A percentile compares a stretch with the other conserved stretches of the same genome.
Evolutionary conservation across 306 rosid species (phyloP).

Genomic region (Arachis stenosperma): DNA sequence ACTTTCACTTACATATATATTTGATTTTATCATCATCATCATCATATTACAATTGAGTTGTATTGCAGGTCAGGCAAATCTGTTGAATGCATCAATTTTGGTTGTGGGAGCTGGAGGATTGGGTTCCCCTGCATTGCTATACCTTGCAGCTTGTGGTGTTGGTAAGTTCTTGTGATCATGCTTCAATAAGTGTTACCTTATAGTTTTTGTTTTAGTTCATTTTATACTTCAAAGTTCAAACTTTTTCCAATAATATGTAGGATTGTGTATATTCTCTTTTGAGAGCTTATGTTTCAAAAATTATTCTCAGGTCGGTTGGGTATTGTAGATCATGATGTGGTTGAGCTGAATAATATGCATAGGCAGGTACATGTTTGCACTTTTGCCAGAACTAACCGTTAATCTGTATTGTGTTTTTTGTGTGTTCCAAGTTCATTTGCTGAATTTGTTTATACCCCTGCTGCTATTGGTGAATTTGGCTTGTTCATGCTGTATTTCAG

Average conservation of each 20-base stretch:
- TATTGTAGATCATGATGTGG: conserved; percentile 87
- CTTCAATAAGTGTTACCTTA: conserved; percentile 8
- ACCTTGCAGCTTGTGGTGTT: conserved; percentile 90
- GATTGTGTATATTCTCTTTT: background rate
- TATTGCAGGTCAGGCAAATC: conserved; percentile 76
- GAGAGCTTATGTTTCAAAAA: conserved; percentile 36
- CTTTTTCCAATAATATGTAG: too few relatives aligned
- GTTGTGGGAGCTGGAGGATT: conserved; percentile 98
- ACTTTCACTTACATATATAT: background rate
- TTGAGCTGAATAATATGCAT: conserved; percentile 96
- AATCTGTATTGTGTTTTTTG: conserved; percentile 13
- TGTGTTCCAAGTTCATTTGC: conserved; percentile 6
- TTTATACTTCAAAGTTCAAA: too few relatives aligned
- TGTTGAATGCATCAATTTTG: conserved; percentile 75
- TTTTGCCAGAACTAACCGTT: background rate
- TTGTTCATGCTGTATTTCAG: conserved; percentile 44
- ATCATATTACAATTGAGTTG: conserved; percentile 18
- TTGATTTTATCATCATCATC: background rate
- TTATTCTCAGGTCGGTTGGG: conserved; percentile 72
- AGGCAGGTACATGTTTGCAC: conserved; percentile 66
- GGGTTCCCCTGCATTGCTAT: conserved; percentile 90
- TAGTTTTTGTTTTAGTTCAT: background rate
- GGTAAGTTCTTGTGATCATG: conserved; percentile 51
- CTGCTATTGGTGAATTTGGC: background rate
- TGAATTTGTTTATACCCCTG: background rate